These are phyloP conservation scores for Rhodotorula toruloides DNA, from an alignment of 768 basidiomycete species.

Conservation along the genomic window DNA sequence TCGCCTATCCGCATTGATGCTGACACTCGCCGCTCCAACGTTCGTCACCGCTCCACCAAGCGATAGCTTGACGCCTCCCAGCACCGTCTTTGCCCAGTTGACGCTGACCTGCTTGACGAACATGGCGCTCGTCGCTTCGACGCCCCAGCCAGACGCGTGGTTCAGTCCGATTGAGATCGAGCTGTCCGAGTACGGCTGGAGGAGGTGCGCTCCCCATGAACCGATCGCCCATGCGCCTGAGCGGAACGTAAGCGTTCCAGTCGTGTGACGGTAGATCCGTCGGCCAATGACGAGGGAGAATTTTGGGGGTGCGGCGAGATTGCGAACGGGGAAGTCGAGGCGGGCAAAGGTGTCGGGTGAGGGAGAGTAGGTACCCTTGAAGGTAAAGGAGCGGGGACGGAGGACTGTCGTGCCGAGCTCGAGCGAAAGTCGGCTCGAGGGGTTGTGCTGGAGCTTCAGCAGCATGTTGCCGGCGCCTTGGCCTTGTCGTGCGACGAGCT, in stretches of 20 bases:
- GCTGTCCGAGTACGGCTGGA: constrained; percentile 30
- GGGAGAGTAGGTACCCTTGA: constrained; percentile 54
- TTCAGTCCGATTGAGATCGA: constrained; percentile 38
- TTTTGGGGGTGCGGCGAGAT: constrained; percentile 45
- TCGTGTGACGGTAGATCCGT: constrained; percentile 45
- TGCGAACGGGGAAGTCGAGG: constrained; percentile 44
- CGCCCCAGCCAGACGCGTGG: constrained; percentile 14
- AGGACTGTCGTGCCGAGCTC: constrained; percentile 46
- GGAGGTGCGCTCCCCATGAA: constrained; percentile 43
- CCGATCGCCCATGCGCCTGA: constrained; percentile 47
- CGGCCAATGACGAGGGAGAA: constrained; percentile 45
- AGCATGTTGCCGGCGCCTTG: constrained; percentile 53
- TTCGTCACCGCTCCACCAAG: constrained; percentile 43
- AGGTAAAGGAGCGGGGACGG: constrained; percentile 50
- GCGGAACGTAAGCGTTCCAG: constrained; percentile 41
- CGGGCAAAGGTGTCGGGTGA: constrained; percentile 44
- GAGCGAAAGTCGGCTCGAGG: constrained; percentile 22
- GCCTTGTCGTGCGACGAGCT: constrained; percentile 45
- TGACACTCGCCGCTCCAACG: constrained; percentile 40
- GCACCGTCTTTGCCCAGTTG: constrained; percentile 43
- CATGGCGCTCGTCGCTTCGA: constrained; percentile 32
- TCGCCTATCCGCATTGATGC: constrained; percentile 45
- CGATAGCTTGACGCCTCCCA: constrained; percentile 45
- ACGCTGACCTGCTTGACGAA: constrained; percentile 38
- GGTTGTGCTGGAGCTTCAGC: constrained; percentile 55